Evolutionary conservation across 1,284 basidiomycete genomes (phyloP), one percentile per base, ranked within the genome.

Genomic region (Cronartium quercuum): DNA sequence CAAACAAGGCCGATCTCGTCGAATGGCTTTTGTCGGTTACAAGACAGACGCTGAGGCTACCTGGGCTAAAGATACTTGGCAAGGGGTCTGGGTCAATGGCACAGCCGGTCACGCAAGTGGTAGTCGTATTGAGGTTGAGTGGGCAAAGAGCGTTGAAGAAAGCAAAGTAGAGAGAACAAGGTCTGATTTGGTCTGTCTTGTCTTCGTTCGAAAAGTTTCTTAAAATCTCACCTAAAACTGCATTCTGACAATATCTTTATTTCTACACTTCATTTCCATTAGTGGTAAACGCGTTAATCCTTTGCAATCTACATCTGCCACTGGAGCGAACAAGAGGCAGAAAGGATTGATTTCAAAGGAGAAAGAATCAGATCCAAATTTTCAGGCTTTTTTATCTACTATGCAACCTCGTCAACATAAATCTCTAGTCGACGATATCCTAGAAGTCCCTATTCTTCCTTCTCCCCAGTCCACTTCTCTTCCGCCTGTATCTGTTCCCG

Each of bases 21-120:
- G 91, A 42, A 95, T 98, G 80, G 95, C 90, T 0, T 98, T 98
- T 81, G 86, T 97, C 6, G 95, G 95, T 0, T 98, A 89, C 85
- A 92, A 91, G 82, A 87, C 88, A 0, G 86, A 90, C 44, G 84
- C 86, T 12, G 91, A 97, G 78, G 95, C 95, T 0, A 77, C 83
- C 12, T 85, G 86, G 15, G 92, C 91, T 0, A 87, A 87, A 81
- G 86, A 89, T 61, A 98, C 91, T 89, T 96, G 92, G 79, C 87
- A 96, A 81, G 86, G 87, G 41, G 92, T 90, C 0, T 98, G 82
- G 79, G 78, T 83, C 51, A 78, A 80, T 41, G 83, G 82, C 12
- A 89, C 81, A 84, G 92, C 66, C 89, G 89, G 76, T 87, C 90
- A 44, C 85, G 88, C 42, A 85, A 89, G 78, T 88, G 97, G 76